Percentiles rank a stretch among this genome's conserved stretches.
Conservation (phyloP, 2,329 filamentous ascomycete species). For the Phaeosphaeriaceae sp. region DNA sequence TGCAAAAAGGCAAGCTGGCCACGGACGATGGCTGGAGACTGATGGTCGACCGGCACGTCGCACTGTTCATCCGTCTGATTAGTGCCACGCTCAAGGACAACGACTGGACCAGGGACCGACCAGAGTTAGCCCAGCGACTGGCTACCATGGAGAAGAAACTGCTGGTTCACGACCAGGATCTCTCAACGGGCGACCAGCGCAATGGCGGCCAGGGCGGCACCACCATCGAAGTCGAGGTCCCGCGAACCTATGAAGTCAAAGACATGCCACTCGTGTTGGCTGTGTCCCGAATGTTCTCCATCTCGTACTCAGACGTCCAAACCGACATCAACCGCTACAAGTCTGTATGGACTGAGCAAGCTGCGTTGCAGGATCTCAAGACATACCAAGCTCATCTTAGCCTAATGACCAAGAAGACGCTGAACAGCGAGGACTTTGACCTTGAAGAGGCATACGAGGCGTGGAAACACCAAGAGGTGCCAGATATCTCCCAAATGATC, state of each 20-base stretch:
- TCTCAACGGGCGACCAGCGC: constrained; percentile 67
- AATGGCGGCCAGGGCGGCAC: constrained; percentile 66
- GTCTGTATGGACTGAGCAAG: constrained; percentile 86
- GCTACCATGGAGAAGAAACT: constrained; percentile 90
- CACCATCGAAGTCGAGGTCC: constrained; percentile 81
- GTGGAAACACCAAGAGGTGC: constrained; percentile 90
- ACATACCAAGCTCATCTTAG: constrained; percentile 89
- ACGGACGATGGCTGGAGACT: constrained; percentile 90
- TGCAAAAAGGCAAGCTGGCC: constrained; percentile 76
- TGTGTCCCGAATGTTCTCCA: constrained; percentile 84
- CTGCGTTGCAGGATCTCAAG: constrained; percentile 89
- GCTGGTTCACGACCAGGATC: constrained; percentile 89
- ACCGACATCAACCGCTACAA: constrained; percentile 84
- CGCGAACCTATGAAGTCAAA: constrained; percentile 89
- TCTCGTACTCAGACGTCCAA: constrained; percentile 81
- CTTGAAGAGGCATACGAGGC: constrained; percentile 83
- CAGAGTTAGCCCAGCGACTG: constrained; percentile 81
- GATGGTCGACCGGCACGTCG: constrained; percentile 92
- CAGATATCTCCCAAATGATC: constrained; percentile 92
- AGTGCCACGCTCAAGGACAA: constrained; percentile 80
- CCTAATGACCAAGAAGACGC: constrained; percentile 75
- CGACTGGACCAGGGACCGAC: constrained; percentile 83
- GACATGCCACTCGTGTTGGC: constrained; percentile 94
- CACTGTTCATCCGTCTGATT: constrained; percentile 89
- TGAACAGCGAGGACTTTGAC: constrained; percentile 88